Evolutionary conservation across 2,329 filamentous ascomycete genomes (phyloP), one percentile per base, ranked within the genome.

Genomic region (Microcyclospora pomicola): DNA sequence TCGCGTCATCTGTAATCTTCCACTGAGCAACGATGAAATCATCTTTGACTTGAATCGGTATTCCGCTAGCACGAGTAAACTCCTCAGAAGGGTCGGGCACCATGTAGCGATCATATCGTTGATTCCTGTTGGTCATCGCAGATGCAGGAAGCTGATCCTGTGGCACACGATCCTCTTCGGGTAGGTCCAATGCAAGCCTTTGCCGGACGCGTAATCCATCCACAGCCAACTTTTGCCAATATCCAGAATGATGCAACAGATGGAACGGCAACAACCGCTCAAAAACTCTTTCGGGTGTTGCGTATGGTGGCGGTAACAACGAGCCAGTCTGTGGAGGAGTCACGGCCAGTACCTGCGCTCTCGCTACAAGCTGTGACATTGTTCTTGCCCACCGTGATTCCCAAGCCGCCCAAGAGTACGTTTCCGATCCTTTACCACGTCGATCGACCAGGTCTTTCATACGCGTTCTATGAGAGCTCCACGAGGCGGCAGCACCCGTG

Each of bases 401-500:
- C 87, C 88, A 98, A 2, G 88, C 87, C 52, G 85, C 75, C 83
- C 87, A 96, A 5, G 85, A 84, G 57, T 96, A 96, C 47, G 84
- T 93, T 27, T 77, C 75, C 2, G 83, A 86, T 1, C 88, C 88
- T 49, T 83, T 83, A 3, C 86, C 87, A 48, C 81, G 77, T 13
- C 82, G 73, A 53, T 94, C 84, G 12, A 95, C 67, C 37, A 95
- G 73, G 49, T 84, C 80, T 39, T 70, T 71, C 46, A 88, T 77
- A 39, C 80, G 75, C 39, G 77, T 72, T 43, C 79, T 75, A 58
- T 96, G 92, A 29, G 67, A 68, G 41, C 79, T 69, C 88, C 88
- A 96, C 39, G 78, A 74, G 39, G 82, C 75, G 6, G 83, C 81
- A 2, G 87, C 87, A 31, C 77, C 68, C 24, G 82, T 85, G n/a